A percentile compares a stretch with the other conserved stretches of the same genome.
These are phyloP conservation scores for Lentinula raphanica DNA, from an alignment of 768 basidiomycete species.

Conservation along the genomic window DNA sequence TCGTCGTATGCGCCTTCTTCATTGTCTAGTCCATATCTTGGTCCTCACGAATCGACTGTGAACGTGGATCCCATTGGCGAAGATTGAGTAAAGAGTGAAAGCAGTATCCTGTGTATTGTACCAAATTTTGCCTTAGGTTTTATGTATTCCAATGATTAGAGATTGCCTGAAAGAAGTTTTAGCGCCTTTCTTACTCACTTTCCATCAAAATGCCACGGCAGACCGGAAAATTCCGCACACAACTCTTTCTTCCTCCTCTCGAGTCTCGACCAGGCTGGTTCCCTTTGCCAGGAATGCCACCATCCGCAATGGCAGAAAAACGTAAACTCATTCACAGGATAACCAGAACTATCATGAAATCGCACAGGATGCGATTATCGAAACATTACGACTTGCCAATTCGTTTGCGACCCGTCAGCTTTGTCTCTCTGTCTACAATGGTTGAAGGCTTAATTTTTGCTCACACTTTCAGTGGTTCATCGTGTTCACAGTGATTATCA, in stretches of 20 bases:
- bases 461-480: slow-evolving; percentile 71
- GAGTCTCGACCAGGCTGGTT: neutral
- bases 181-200: neutral
- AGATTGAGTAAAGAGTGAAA: neutral
- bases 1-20: neutral
- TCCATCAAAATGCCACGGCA: neutral
- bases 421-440: neutral
- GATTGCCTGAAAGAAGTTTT: neutral
- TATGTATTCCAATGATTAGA: no score
- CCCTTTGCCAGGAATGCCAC: neutral
- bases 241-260: neutral
- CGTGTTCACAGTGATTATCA: slow-evolving; percentile 60
- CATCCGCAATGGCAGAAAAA: slow-evolving; percentile 2
- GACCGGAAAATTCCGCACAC: neutral
- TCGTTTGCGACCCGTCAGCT: slow-evolving; percentile 6
- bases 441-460: slow-evolving; percentile 8
- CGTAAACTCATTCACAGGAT: slow-evolving; percentile 3
- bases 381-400: slow-evolving; percentile 4
- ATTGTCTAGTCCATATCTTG: neutral
- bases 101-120: neutral
- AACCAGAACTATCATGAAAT: slow-evolving; percentile 6
- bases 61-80: neutral
- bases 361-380: slow-evolving; percentile 4
- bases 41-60: slow-evolving; percentile 4
- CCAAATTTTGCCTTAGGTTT: no score